Evolutionary conservation across 2,329 filamentous ascomycete species (phyloP), one percentile per base, ranked within the genome.

Genomic region (Pseudogymnoascus sp.): DNA sequence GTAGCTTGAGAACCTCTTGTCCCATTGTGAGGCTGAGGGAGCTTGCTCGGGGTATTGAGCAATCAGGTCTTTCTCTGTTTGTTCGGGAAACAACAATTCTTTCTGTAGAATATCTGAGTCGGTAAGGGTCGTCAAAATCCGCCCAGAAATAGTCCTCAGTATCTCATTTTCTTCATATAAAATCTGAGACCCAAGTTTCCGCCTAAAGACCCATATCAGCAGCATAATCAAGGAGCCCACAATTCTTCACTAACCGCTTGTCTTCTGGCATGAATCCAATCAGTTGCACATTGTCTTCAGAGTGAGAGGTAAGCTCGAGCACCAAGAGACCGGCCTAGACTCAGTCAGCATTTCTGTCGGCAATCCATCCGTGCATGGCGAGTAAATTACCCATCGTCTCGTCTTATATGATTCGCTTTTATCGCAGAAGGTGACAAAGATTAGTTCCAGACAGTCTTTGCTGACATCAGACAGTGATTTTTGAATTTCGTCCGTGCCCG

Each of bases 1-100:
- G 26, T 61, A 61, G 15, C 26, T 42, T 19, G 33, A 42, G 38
- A 61, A 61, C 15, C 7, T 61, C 40, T 61, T 61, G 13, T 61
- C 59, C 59, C 59, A 61, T 42, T 61, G 59, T 38, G 59, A 61
- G 13, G 59, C 59, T 17, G 59, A 61, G 17, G 59, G 33, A n/a
- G n/a, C 21, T 38, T 38, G 23, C 21, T 31, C 26, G 10, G 59
- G 59, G 38, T 61, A 61, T 40, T 61, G 31, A 11, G 59, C 8
- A 42, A 61, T 57, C n/a, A 57, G n/a, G 21, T 17, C 35, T 15
- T 38, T 17, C 13, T 40, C 33, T 26, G 21, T 61, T 40, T 38
- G 7, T 17, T 9, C 7, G n/a, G 59, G 38, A 42, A 42, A 42
- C 17, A 61, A 40, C n/a, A 7, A 61, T 28, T 61, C 59, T 19